These are phyloP conservation scores for Lachancea waltii DNA, from an alignment of 805 yeast species.

Conservation along the genomic window DNA sequence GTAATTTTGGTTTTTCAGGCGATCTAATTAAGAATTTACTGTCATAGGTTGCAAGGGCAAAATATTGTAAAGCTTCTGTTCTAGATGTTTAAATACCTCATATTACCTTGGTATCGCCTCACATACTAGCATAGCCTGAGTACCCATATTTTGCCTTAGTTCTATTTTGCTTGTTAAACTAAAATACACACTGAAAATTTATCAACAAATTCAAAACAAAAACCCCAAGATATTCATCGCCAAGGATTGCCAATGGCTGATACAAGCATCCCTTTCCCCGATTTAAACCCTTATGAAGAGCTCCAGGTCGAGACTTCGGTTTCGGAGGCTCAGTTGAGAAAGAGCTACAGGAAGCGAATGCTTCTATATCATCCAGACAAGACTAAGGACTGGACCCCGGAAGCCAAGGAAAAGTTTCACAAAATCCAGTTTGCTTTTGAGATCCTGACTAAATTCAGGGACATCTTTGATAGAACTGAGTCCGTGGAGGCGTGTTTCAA, in stretches of 20 bases:
- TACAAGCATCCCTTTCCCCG: slow-evolving; percentile 39
- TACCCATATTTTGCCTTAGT: no score
- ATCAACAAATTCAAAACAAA: no score
- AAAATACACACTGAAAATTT: no score
- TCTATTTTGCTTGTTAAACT: no score
- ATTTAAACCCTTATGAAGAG: slow-evolving; percentile 56
- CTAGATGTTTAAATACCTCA: no score
- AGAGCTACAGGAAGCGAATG: slow-evolving; percentile 48
- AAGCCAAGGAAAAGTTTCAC: slow-evolving; percentile 46
- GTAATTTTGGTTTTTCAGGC: no score
- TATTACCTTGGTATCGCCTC: no score
- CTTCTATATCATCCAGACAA: slow-evolving; percentile 62
- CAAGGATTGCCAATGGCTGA: background rate
- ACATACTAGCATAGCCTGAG: no score
- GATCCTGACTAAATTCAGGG: slow-evolving; percentile 48
- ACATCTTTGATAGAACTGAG: slow-evolving; percentile 66
- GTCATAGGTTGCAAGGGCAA: no score
- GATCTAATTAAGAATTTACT: no score
- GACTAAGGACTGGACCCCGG: slow-evolving; percentile 33
- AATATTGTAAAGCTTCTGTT: no score
- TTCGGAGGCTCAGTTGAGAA: slow-evolving; percentile 42
- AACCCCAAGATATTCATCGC: no score
- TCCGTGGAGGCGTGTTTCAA: slow-evolving; percentile 36
- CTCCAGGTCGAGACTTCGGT: slow-evolving; percentile 48
- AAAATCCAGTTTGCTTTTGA: slow-evolving; percentile 69